Conservation (phyloP, 1,139 yeast species). For the Yamadazyma friedrichii region DNA sequence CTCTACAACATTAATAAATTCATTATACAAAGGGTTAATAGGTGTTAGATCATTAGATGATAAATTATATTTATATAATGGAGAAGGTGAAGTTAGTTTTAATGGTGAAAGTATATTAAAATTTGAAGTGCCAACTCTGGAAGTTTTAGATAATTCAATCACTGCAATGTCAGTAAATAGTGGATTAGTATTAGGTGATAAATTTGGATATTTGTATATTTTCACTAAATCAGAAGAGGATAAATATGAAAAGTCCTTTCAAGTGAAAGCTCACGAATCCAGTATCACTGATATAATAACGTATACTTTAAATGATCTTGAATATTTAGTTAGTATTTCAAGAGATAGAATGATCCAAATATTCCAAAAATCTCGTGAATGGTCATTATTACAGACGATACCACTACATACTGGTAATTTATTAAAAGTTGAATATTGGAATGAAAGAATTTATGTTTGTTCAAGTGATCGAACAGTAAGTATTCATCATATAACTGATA, state of each 20-base stretch:
- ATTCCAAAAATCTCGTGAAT: slow-evolving; percentile 29
- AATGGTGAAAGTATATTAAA: slow-evolving; percentile 14
- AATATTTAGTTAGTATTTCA: slow-evolving; percentile 46
- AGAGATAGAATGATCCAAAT: slow-evolving; percentile 65
- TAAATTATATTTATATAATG: slow-evolving; percentile 39
- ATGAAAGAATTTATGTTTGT: slow-evolving; percentile 44
- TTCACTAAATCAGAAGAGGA: neutral
- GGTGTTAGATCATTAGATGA: slow-evolving; percentile 36
- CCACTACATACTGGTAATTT: slow-evolving; percentile 59
- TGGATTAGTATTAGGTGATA: slow-evolving; percentile 44
- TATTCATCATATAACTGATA: slow-evolving; percentile 32
- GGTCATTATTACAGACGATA: slow-evolving; percentile 58
- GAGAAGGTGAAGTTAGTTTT: slow-evolving; percentile 31
- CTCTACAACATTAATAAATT: slow-evolving; percentile 24
- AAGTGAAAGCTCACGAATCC: slow-evolving; percentile 49
- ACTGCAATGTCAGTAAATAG: slow-evolving; percentile 25
- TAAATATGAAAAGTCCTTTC: slow-evolving; percentile 12
- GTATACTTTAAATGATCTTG: slow-evolving; percentile 22
- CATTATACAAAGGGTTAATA: slow-evolving; percentile 33
- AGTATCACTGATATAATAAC: slow-evolving; percentile 42
- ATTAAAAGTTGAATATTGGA: slow-evolving; percentile 29
- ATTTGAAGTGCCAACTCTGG: slow-evolving; percentile 26
- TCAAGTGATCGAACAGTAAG: slow-evolving; percentile 61
- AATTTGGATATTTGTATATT: slow-evolving; percentile 41
- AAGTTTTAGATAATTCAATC: slow-evolving; percentile 25